phyloP scores from a whole-genome alignment of 352 stramenopile species.

The Phytopythium cucurbitacearum region DNA sequence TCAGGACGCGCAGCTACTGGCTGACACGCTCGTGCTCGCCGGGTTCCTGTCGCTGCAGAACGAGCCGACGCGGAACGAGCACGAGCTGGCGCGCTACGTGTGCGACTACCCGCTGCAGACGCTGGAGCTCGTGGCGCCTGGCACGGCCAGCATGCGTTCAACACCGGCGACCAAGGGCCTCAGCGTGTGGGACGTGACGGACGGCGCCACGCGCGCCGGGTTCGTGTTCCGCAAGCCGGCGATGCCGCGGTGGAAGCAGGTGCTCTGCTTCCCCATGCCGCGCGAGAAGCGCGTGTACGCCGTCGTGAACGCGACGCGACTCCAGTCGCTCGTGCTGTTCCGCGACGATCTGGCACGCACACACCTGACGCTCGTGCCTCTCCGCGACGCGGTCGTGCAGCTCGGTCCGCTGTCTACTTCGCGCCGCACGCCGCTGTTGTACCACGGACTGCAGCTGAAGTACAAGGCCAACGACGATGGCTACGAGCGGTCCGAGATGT shows the following conservation, averaged over 20 bases:
- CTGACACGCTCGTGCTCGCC: slow-evolving; percentile 26
- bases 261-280: slow-evolving; percentile 6
- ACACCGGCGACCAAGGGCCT: slow-evolving; percentile 7
- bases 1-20: slow-evolving; percentile 21
- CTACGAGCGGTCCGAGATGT: slow-evolving; percentile 19
- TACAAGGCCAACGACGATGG: slow-evolving; percentile 1
- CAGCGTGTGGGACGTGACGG: slow-evolving; percentile 32
- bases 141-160: slow-evolving; percentile 9
- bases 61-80: slow-evolving; percentile 7
- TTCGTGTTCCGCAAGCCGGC: slow-evolving; percentile 17
- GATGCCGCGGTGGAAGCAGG: slow-evolving; percentile 9
- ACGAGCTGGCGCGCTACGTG: not conserved
- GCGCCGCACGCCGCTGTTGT: not conserved
- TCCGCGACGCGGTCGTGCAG: slow-evolving; percentile 25
- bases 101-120: not conserved
- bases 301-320: slow-evolving; percentile 25
- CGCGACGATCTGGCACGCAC: slow-evolving; percentile 23
- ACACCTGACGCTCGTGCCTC: slow-evolving; percentile 14
- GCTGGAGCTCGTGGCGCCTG: slow-evolving; percentile 41
- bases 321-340: slow-evolving; percentile 27
- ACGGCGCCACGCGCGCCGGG: slow-evolving; percentile 27
- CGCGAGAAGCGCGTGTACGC: slow-evolving; percentile 17
- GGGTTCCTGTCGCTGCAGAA: slow-evolving; percentile 24
- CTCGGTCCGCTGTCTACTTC: slow-evolving; percentile 4
- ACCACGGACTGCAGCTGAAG: slow-evolving; percentile 24